Conservation (phyloP, 2,329 filamentous ascomycete species). For the Apiospora aurea region DNA sequence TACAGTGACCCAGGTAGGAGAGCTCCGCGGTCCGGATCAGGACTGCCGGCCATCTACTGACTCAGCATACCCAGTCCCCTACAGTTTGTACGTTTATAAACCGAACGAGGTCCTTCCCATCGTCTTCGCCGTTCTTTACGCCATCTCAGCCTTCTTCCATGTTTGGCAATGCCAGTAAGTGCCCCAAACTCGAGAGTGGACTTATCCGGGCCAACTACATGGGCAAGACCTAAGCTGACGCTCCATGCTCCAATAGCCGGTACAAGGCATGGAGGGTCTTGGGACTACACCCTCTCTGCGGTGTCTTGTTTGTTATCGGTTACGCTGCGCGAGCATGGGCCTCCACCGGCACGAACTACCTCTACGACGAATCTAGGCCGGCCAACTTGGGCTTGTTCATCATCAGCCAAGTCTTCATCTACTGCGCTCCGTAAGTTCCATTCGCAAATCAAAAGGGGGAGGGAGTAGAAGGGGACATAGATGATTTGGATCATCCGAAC, state of each 20-base stretch:
- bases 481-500: neutral
- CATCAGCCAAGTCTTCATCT: slow-evolving; percentile 48
- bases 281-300: slow-evolving; percentile 57
- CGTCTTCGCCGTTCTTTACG: slow-evolving; percentile 57
- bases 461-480: too few species aligned
- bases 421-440: slow-evolving; percentile 46
- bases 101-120: slow-evolving; percentile 63
- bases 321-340: slow-evolving; percentile 61
- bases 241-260: slow-evolving; percentile 44
- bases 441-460: neutral
- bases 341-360: slow-evolving; percentile 50
- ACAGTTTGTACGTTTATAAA: slow-evolving; percentile 54
- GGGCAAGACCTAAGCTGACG: neutral
- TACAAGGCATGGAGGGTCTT: slow-evolving; percentile 60
- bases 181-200: neutral
- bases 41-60: neutral
- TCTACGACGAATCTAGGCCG: neutral
- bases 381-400: slow-evolving; percentile 50
- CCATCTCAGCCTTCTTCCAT: slow-evolving; percentile 54
- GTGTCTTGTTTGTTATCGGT: slow-evolving; percentile 58
- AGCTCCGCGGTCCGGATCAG: too few species aligned
- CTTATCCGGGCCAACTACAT: neutral
- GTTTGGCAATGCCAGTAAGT: slow-evolving; percentile 58
- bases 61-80: neutral
- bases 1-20: slow-evolving; percentile 8